A percentile compares a stretch with the other conserved stretches of the same genome.
phyloP scores from a whole-genome alignment of 305 asterid species.

The Fraxinus paxiana region DNA sequence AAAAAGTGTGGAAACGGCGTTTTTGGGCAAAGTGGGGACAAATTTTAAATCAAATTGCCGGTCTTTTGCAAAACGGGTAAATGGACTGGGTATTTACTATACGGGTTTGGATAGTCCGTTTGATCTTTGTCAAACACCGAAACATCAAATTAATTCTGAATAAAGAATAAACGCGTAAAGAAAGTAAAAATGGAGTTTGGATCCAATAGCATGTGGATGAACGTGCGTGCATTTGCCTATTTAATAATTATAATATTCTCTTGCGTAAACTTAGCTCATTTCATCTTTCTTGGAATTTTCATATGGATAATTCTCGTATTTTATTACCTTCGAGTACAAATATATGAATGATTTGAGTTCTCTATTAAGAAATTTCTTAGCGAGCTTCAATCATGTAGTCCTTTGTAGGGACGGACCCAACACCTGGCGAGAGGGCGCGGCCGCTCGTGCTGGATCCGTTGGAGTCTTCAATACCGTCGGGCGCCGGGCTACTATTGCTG shows the following conservation, averaged over 20 bases:
- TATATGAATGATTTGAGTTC: no score
- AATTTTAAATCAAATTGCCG: constrained; percentile 2
- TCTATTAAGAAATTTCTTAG: no score
- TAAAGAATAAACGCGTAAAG: background rate
- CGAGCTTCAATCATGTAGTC: no score
- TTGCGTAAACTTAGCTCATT: background rate
- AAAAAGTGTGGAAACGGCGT: constrained; percentile 15
- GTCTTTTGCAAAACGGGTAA: background rate
- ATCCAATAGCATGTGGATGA: constrained; percentile 15
- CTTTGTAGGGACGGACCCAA: no score
- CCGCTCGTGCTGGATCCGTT: no score
- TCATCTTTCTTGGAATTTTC: background rate
- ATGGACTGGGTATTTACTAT: background rate
- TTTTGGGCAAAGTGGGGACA: background rate
- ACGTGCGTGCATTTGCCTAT: constrained; percentile 7
- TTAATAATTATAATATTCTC: background rate
- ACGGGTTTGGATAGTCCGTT: background rate
- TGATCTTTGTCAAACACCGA: background rate
- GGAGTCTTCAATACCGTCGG: no score
- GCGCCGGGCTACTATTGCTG: no score
- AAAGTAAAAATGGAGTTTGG: background rate
- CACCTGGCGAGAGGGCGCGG: no score
- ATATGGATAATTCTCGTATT: no score
- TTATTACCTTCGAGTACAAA: no score
- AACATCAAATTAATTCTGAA: background rate